Conservation (phyloP, 1,284 basidiomycete species). For the Stygiomarasmius scandens region DNA sequence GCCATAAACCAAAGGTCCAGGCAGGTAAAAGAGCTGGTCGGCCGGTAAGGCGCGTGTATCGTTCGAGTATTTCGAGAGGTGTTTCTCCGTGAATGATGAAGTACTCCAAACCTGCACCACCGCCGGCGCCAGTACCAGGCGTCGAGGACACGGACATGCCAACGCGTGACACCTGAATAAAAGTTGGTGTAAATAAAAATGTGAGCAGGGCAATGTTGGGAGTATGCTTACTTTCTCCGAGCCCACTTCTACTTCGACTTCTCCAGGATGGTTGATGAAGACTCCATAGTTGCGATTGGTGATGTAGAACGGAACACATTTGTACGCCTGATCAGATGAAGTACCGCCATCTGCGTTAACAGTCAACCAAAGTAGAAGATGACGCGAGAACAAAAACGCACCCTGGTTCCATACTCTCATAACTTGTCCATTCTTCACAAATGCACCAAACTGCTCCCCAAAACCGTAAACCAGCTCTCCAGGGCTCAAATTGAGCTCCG, state of each 20-base stretch:
- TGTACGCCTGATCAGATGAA: conserved; percentile 75
- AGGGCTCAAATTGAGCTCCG: conserved; percentile 69
- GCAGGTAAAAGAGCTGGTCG: conserved; percentile 67
- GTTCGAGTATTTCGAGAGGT: conserved; percentile 62
- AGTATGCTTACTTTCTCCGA: conserved; percentile 67
- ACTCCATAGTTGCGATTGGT: conserved; percentile 73
- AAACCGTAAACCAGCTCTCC: conserved; percentile 75
- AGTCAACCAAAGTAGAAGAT: not conserved
- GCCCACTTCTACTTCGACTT: conserved; percentile 75
- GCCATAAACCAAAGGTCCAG: conserved; percentile 79
- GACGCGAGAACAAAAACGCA: not conserved
- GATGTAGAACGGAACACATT: conserved; percentile 74
- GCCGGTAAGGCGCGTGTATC: conserved; percentile 67
- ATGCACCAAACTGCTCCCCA: conserved; percentile 73
- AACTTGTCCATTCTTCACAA: conserved; percentile 74
- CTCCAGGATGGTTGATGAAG: conserved; percentile 78
- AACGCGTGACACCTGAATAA: conserved; percentile 40
- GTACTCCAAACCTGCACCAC: conserved; percentile 63
- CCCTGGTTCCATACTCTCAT: conserved; percentile 71
- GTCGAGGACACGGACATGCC: conserved; percentile 58
- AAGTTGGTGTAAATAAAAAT: not conserved
- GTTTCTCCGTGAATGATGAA: conserved; percentile 71
- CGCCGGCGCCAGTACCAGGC: not conserved
- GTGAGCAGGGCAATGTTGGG: no score
- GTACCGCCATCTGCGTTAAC: conserved; percentile 56